phyloP scores from a whole-genome alignment of 305 asterid genomes.

The Vinca major region DNA sequence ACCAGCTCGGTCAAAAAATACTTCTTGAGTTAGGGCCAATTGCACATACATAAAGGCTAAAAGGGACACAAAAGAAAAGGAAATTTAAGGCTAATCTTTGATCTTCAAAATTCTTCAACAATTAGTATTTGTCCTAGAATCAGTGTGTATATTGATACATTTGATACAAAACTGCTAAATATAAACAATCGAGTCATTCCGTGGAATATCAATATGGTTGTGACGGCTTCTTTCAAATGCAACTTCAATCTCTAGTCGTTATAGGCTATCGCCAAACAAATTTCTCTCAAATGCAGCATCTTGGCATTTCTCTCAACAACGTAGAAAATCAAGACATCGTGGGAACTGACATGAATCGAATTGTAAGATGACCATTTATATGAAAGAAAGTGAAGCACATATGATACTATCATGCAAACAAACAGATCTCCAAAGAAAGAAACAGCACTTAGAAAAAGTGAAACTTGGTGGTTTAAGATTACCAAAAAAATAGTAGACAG shows the following conservation, averaged over 20 bases:
- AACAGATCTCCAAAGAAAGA: background rate
- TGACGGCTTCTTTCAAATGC: background rate
- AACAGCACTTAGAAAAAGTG: background rate
- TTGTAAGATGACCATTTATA: background rate
- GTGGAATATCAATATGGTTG: background rate
- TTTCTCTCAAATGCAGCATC: background rate
- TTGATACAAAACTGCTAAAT: background rate
- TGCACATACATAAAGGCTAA: too few species aligned
- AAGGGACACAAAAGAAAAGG: too few species aligned
- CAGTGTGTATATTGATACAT: slow-evolving; percentile 1
- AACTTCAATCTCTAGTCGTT: slow-evolving; percentile 1
- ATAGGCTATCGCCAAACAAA: too few species aligned
- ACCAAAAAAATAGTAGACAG: too few species aligned
- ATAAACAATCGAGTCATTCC: background rate
- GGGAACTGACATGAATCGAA: background rate
- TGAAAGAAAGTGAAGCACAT: background rate
- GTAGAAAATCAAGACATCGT: background rate
- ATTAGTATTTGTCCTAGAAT: background rate
- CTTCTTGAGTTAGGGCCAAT: background rate
- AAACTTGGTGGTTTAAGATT: background rate
- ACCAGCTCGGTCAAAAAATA: too few species aligned
- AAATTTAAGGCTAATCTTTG: background rate
- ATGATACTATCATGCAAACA: background rate
- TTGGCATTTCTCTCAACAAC: background rate
- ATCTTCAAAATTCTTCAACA: background rate